Conservation (phyloP, 176 grass and related monocot species). For the Oryza longistaminata region DNA sequence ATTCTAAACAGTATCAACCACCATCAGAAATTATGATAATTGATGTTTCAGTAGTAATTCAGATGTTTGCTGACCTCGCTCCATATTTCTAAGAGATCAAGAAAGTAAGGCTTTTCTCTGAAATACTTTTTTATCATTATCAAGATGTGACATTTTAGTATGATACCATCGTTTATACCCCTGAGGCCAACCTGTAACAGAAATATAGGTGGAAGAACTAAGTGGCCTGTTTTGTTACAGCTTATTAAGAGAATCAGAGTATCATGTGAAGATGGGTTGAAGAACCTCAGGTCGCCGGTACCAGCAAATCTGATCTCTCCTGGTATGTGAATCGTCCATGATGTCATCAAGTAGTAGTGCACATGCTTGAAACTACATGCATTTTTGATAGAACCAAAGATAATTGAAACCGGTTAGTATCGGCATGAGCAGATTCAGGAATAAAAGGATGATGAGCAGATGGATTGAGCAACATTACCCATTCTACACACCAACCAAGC, state of each 20-base stretch:
- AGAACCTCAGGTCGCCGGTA: conserved; percentile 51
- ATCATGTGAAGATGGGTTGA: background rate
- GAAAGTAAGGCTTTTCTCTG: conserved; percentile 45
- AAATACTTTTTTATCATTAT: conserved; percentile 50
- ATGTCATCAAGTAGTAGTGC: conserved; percentile 66
- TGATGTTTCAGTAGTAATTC: background rate
- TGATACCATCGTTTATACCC: conserved; percentile 60
- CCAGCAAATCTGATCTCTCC: conserved; percentile 64
- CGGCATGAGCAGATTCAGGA: background rate
- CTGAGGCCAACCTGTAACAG: conserved; percentile 48
- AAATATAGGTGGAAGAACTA: background rate
- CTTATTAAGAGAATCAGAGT: background rate
- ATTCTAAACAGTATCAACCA: conserved; percentile 1
- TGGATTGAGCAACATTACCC: conserved; percentile 23
- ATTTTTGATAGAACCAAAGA: background rate
- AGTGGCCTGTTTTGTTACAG: background rate
- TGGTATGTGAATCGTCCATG: conserved; percentile 58
- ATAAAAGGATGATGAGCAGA: background rate
- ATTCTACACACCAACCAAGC: conserved; percentile 50
- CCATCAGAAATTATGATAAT: background rate
- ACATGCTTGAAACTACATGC: conserved; percentile 61
- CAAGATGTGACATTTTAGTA: conserved; percentile 51
- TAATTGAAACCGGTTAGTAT: background rate
- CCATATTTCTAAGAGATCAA: conserved; percentile 49
- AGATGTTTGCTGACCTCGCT: conserved; percentile 35